Percentiles rank a stretch among this genome's conserved stretches.
phyloP scores from a whole-genome alignment of 768 basidiomycete genomes.

The Rhodotorula kratochvilovae region DNA sequence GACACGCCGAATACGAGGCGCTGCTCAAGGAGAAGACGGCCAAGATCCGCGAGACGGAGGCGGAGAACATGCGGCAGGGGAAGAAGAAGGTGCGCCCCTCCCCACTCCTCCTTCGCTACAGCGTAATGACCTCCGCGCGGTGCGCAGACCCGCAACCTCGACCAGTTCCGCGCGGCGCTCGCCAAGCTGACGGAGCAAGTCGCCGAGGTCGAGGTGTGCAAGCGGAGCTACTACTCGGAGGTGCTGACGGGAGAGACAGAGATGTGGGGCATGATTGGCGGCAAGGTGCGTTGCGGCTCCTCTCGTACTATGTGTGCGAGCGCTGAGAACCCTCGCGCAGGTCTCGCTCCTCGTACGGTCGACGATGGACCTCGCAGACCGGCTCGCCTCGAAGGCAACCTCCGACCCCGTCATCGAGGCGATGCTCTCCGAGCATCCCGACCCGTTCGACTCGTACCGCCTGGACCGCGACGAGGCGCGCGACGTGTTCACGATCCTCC shows the following conservation, averaged over 20 bases:
- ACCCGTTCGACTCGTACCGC: constrained; percentile 38
- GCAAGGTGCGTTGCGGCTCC: constrained; percentile 18
- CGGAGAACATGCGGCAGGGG: constrained; percentile 37
- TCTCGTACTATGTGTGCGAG: background rate
- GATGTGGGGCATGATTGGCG: constrained; percentile 33
- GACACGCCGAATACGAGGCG: constrained; percentile 39
- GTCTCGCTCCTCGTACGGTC: constrained; percentile 34
- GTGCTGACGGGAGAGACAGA: constrained; percentile 32
- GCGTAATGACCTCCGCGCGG: too few species aligned
- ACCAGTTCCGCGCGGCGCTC: constrained; percentile 35
- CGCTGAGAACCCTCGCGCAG: background rate
- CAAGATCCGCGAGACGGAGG: constrained; percentile 36
- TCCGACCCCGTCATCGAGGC: constrained; percentile 36
- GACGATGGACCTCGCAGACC: constrained; percentile 37
- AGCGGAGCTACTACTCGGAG: constrained; percentile 34
- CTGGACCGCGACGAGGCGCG: constrained; percentile 29
- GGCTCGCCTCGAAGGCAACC: constrained; percentile 37
- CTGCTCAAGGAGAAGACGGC: constrained; percentile 32
- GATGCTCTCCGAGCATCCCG: constrained; percentile 37
- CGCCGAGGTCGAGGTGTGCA: constrained; percentile 38
- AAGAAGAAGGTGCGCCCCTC: constrained; percentile 26
- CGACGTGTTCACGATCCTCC: constrained; percentile 37
- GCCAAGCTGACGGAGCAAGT: constrained; percentile 39
- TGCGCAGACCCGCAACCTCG: constrained; percentile 32
- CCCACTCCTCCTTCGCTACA: too few species aligned